phyloP scores from a whole-genome alignment of 1,139 yeast genomes.

The Saccharomycopsis hybrid region DNA sequence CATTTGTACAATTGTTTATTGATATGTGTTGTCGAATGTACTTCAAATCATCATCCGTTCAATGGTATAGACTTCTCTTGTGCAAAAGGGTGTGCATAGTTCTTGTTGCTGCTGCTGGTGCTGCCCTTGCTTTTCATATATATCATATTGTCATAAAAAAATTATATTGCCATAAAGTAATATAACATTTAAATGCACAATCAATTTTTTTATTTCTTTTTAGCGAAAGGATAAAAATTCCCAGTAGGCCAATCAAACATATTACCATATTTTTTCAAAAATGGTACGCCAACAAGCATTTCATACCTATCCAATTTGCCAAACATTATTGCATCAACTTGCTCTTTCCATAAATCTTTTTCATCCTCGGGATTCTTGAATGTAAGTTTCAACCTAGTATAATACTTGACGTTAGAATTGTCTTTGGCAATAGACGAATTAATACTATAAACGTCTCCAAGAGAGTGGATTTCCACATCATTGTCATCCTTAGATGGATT shows the following conservation, averaged over 20 bases:
- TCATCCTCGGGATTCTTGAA: background rate
- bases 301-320: constrained; percentile 2
- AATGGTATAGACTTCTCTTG: too few relatives aligned
- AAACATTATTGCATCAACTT: constrained; percentile 1
- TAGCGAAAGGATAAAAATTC: background rate
- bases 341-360: background rate
- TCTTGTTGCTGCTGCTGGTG: too few relatives aligned
- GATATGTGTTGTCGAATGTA: too few relatives aligned
- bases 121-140: too few relatives aligned
- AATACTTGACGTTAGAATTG: background rate
- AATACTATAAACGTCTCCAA: background rate
- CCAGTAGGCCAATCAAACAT: constrained; percentile 1
- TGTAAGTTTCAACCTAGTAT: background rate
- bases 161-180: too few relatives aligned
- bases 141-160: too few relatives aligned
- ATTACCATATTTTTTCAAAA: background rate
- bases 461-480: background rate
- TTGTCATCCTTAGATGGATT: background rate
- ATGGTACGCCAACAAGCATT: background rate
- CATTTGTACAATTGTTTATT: too few relatives aligned
- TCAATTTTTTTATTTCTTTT: too few relatives aligned
- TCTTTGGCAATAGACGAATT: background rate
- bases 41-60: too few relatives aligned
- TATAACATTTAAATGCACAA: too few relatives aligned
- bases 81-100: too few relatives aligned